Conservation (phyloP, 2,329 filamentous ascomycete genomes). For the Alternaria novae-zelandiae region DNA sequence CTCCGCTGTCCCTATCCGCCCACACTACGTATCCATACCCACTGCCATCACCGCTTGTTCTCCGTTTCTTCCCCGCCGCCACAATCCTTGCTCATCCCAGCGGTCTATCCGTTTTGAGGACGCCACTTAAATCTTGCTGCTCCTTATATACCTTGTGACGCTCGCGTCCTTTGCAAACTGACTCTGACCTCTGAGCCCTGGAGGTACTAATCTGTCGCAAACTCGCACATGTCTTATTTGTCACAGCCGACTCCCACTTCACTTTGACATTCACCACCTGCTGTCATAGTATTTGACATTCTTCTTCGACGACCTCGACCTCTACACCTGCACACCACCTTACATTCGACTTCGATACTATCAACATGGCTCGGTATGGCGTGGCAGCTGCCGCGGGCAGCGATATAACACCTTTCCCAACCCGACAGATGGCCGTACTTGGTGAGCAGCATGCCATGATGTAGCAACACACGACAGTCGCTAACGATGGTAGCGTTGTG, state of each 20-base stretch:
- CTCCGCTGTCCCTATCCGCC: conserved; percentile 47
- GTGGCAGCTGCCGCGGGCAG: conserved; percentile 34
- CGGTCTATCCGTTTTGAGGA: conserved; percentile 44
- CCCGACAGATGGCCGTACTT: conserved; percentile 63
- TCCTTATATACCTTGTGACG: conserved; percentile 48
- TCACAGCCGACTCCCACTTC: conserved; percentile 16
- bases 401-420: conserved; percentile 59
- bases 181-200: conserved; percentile 33
- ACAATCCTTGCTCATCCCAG: conserved; percentile 44
- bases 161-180: conserved; percentile 39
- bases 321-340: neutral
- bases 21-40: conserved; percentile 45
- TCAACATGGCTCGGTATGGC: conserved; percentile 41
- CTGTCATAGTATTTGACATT: conserved; percentile 13
- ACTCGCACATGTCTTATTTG: conserved; percentile 42
- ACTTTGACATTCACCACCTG: conserved; percentile 9
- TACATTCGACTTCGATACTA: conserved; percentile 6
- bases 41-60: conserved; percentile 47
- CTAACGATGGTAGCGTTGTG: conserved; percentile 70
- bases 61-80: conserved; percentile 48
- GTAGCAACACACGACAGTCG: neutral
- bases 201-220: conserved; percentile 33
- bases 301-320: conserved; percentile 2
- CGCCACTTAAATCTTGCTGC: conserved; percentile 50
- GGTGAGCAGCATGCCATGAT: conserved; percentile 48